phyloP scores from a whole-genome alignment of 768 basidiomycete species.

The Termitomyces bulborhizus region DNA sequence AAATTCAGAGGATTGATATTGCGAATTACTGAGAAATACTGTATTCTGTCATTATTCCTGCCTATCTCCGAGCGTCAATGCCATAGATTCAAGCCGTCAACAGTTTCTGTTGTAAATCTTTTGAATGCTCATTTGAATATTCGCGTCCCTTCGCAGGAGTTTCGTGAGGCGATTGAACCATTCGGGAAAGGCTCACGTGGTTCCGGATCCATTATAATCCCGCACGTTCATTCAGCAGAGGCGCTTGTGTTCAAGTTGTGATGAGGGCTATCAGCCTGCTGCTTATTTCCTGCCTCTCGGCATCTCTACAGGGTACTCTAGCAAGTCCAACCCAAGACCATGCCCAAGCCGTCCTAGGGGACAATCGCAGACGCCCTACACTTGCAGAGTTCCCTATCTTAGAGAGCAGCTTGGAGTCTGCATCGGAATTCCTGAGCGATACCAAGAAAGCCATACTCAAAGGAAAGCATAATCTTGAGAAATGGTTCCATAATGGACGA shows the following conservation, averaged over 20 bases:
- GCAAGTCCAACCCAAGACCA: slow-evolving; percentile 9
- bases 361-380: slow-evolving; percentile 16
- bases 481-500: slow-evolving; percentile 58
- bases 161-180: too few species aligned
- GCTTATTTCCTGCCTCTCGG: slow-evolving; percentile 9
- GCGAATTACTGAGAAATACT: too few species aligned
- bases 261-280: slow-evolving; percentile 14
- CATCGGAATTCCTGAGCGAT: slow-evolving; percentile 33
- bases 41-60: too few species aligned
- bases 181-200: not conserved
- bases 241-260: not conserved
- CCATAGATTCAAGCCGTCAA: too few species aligned
- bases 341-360: slow-evolving; percentile 40
- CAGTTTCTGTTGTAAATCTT: too few species aligned
- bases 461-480: slow-evolving; percentile 45
- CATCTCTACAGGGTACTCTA: not conserved
- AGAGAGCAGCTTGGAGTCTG: slow-evolving; percentile 8
- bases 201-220: not conserved
- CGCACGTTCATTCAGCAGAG: not conserved
- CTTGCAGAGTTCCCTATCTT: not conserved
- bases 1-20: too few species aligned
- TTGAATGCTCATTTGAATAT: too few species aligned
- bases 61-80: too few species aligned
- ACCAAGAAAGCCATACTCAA: slow-evolving; percentile 35
- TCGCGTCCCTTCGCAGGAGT: too few species aligned